phyloP scores from a whole-genome alignment of 2,329 filamentous ascomycete genomes.

The Zymoseptoria brevis region DNA sequence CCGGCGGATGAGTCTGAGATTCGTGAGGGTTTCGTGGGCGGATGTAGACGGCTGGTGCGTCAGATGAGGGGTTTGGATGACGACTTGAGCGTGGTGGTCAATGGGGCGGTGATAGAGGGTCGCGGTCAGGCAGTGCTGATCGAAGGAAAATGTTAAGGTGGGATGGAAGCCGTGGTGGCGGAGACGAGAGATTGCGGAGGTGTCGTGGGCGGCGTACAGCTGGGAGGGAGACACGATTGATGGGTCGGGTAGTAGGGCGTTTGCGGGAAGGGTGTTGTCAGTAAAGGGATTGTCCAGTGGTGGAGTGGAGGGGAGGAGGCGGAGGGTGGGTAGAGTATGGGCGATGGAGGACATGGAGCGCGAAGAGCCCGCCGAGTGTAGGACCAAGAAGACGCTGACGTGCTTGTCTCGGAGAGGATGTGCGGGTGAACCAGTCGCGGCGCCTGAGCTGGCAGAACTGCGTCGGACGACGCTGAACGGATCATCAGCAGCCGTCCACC shows the following conservation, averaged over 20 bases:
- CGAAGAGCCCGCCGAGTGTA: neutral
- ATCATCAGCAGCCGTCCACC: neutral
- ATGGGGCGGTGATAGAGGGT: conserved; percentile 40
- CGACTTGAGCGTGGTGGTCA: conserved; percentile 47
- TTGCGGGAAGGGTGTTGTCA: neutral
- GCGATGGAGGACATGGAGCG: neutral
- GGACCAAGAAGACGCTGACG: neutral
- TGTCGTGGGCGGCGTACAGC: neutral
- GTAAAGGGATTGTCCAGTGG: neutral
- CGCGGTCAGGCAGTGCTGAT: conserved; percentile 34
- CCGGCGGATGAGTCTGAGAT: conserved; percentile 36
- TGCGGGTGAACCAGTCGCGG: neutral
- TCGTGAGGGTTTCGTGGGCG: conserved; percentile 39
- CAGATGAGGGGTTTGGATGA: conserved; percentile 39
- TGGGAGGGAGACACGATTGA: neutral
- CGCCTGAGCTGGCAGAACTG: too few species aligned
- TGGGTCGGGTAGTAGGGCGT: neutral
- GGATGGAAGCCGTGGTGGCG: conserved; percentile 34
- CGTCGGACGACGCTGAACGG: neutral
- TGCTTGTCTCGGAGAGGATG: neutral
- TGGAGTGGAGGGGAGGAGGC: neutral
- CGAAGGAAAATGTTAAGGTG: conserved; percentile 39
- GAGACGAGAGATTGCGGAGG: conserved; percentile 6
- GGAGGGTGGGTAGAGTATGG: neutral
- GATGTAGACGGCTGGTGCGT: conserved; percentile 40